Evolutionary conservation across 192 early-diverging fungal species (phyloP).

Genomic region (Chytriomyces sp.): DNA sequence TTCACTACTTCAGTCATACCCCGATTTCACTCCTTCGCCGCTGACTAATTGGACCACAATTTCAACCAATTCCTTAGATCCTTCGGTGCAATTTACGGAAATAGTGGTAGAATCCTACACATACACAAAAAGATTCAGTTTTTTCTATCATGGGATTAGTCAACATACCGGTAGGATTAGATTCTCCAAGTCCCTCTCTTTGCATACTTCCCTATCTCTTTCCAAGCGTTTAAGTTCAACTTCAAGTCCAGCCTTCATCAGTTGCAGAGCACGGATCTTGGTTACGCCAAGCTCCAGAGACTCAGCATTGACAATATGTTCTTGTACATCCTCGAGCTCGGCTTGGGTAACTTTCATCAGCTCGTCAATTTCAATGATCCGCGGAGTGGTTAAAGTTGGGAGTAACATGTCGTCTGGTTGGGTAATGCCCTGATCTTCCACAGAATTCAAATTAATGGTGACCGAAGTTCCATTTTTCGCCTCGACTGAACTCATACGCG

Average conservation of each 20-base stretch:
- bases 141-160: not conserved
- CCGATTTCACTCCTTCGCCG: constrained; percentile 17
- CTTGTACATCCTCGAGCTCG: constrained; percentile 15
- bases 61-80: constrained; percentile 30
- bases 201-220: constrained; percentile 30
- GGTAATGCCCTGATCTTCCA: constrained; percentile 12
- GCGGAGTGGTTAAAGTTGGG: constrained; percentile 10
- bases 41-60: constrained; percentile 32
- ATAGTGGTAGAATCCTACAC: constrained; percentile 24
- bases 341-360: constrained; percentile 7
- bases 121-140: constrained; percentile 9
- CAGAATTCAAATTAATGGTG: not conserved
- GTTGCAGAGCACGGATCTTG: constrained; percentile 28
- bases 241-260: constrained; percentile 33
- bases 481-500: not conserved
- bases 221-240: constrained; percentile 25
- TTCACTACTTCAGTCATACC: constrained; percentile 7
- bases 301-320: constrained; percentile 22
- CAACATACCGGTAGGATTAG: constrained; percentile 38
- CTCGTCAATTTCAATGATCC: constrained; percentile 25
- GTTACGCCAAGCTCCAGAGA: not conserved
- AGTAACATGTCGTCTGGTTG: constrained; percentile 16
- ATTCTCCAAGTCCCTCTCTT: constrained; percentile 33
- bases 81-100: constrained; percentile 19
- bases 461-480: not conserved